Evolutionary conservation across 768 basidiomycete species (phyloP).

Genomic region (Russula dissimulans): DNA sequence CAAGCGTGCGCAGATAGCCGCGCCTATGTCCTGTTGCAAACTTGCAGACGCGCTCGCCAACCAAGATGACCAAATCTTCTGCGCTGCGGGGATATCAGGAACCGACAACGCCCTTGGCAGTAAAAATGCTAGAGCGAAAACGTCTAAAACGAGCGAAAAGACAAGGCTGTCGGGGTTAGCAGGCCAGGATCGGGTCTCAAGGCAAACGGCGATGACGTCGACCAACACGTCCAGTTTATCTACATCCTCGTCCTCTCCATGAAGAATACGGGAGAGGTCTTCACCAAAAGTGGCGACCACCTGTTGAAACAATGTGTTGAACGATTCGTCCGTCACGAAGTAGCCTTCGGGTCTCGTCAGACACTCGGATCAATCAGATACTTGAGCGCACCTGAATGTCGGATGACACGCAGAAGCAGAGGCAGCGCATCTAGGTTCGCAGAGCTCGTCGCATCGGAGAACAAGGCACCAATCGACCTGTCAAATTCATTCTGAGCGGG

Average conservation of each 20-base stretch:
- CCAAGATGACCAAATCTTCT: slow-evolving; percentile 28
- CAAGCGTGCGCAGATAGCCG: slow-evolving; percentile 35
- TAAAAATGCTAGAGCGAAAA: slow-evolving; percentile 43
- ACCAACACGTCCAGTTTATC: not conserved
- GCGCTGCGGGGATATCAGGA: slow-evolving; percentile 17
- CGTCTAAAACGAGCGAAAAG: slow-evolving; percentile 30
- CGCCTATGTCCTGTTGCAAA: slow-evolving; percentile 23
- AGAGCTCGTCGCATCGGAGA: slow-evolving; percentile 32
- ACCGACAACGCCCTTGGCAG: slow-evolving; percentile 29
- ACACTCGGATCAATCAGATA: not conserved
- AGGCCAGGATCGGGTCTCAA: not conserved
- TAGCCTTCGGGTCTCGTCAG: slow-evolving; percentile 20
- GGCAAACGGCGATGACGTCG: slow-evolving; percentile 10
- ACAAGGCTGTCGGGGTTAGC: not conserved
- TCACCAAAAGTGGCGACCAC: slow-evolving; percentile 17
- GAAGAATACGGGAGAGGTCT: slow-evolving; percentile 5
- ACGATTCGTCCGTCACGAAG: slow-evolving; percentile 28
- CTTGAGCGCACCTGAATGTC: slow-evolving; percentile 30
- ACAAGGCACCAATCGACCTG: slow-evolving; percentile 30
- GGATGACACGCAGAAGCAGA: slow-evolving; percentile 34
- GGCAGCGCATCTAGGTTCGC: slow-evolving; percentile 24
- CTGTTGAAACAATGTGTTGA: slow-evolving; percentile 24
- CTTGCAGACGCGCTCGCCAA: slow-evolving; percentile 20
- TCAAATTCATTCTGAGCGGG: slow-evolving; percentile 41
- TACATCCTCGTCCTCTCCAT: slow-evolving; percentile 4